Evolutionary conservation across 2,329 filamentous ascomycete genomes (phyloP).

Genomic region (Colletotrichum destructivum): DNA sequence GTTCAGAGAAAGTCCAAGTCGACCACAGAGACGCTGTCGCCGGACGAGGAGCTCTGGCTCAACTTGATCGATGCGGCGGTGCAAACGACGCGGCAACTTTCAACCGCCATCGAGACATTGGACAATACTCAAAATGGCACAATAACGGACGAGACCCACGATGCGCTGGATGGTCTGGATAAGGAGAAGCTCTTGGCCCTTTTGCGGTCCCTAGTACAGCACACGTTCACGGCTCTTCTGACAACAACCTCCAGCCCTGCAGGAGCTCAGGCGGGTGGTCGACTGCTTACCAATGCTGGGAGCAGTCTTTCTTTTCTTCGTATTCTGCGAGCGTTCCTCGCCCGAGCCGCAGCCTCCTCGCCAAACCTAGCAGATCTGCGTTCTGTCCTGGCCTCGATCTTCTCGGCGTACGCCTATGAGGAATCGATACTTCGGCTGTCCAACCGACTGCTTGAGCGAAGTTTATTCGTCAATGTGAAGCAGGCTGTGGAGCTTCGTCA

Average conservation of each 20-base stretch:
- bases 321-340: conserved; percentile 90
- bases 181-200: conserved; percentile 74
- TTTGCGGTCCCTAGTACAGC: conserved; percentile 86
- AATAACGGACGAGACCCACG: conserved; percentile 45
- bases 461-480: conserved; percentile 87
- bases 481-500: conserved; percentile 82
- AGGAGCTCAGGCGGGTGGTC: conserved; percentile 51
- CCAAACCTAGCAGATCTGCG: conserved; percentile 91
- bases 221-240: conserved; percentile 89
- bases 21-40: conserved; percentile 61
- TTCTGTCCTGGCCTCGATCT: conserved; percentile 88
- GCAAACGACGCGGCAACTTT: conserved; percentile 75
- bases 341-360: conserved; percentile 83
- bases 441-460: conserved; percentile 88
- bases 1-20: conserved; percentile 66
- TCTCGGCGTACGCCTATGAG: conserved; percentile 96
- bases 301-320: conserved; percentile 85
- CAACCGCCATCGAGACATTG: conserved; percentile 65
- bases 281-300: conserved; percentile 56
- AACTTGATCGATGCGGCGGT: conserved; percentile 73
- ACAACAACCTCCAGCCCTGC: conserved; percentile 76
- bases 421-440: conserved; percentile 89
- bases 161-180: conserved; percentile 58
- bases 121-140: conserved; percentile 39
- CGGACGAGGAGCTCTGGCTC: conserved; percentile 73